phyloP scores from a whole-genome alignment of 495 filamentous ascomycete genomes.

The Lophiotrema nucula region DNA sequence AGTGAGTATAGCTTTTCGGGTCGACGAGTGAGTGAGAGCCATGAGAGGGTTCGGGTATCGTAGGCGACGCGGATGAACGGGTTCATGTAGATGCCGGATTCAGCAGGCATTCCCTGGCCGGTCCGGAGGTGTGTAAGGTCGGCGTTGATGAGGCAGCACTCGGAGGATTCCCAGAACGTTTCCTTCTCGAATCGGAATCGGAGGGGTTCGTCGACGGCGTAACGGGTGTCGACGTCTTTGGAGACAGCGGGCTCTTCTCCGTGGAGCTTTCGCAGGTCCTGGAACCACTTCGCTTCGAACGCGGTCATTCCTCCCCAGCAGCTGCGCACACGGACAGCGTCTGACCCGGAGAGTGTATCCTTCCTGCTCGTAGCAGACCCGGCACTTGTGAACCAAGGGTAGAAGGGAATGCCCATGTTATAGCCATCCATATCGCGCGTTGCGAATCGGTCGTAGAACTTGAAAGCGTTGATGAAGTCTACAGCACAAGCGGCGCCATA shows the following conservation, averaged over 20 bases:
- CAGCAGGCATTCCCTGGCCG: slow-evolving; percentile 11
- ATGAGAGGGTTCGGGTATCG: slow-evolving; percentile 27
- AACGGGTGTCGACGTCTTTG: background rate
- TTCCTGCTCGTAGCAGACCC: slow-evolving; percentile 57
- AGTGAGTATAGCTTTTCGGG: slow-evolving; percentile 33
- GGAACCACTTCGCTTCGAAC: slow-evolving; percentile 69
- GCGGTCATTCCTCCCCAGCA: slow-evolving; percentile 85
- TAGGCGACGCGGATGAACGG: slow-evolving; percentile 42
- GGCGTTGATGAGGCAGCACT: slow-evolving; percentile 62
- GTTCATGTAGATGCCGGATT: slow-evolving; percentile 41
- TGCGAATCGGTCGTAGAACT: slow-evolving; percentile 81
- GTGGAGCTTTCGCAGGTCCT: slow-evolving; percentile 7
- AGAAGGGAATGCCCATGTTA: slow-evolving; percentile 68
- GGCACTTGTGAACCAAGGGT: slow-evolving; percentile 66
- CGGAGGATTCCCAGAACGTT: slow-evolving; percentile 71
- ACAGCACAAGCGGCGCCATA: slow-evolving; percentile 80
- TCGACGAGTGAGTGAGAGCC: slow-evolving; percentile 35
- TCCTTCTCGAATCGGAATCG: slow-evolving; percentile 66
- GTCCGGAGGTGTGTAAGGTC: slow-evolving; percentile 30
- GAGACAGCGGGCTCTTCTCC: background rate
- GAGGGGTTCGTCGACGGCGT: slow-evolving; percentile 40
- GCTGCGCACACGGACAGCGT: slow-evolving; percentile 69
- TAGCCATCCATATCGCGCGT: slow-evolving; percentile 73
- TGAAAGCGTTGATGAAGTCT: slow-evolving; percentile 73
- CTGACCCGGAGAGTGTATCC: slow-evolving; percentile 60